Percentiles rank a stretch among this genome's conserved stretches.
phyloP scores from a whole-genome alignment of 352 stramenopile genomes.

The Phytophthora uliginosa region DNA sequence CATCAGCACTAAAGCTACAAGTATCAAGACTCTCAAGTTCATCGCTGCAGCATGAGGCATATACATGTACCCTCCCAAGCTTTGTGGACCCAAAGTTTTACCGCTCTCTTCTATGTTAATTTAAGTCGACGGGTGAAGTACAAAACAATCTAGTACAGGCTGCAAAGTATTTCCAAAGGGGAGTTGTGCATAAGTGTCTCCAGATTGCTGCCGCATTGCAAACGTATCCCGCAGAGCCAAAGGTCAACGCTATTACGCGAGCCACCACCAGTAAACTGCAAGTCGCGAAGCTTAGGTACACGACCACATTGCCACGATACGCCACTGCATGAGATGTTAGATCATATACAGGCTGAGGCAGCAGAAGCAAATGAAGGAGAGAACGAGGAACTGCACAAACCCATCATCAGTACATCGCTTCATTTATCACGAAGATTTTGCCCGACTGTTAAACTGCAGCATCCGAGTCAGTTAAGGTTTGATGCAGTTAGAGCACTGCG shows the following conservation, averaged over 20 bases:
- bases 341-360: neutral
- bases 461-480: neutral
- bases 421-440: neutral
- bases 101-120: neutral
- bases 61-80: neutral
- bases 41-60: neutral
- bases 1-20: too few species aligned
- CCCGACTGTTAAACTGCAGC: neutral
- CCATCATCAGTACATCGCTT: too few species aligned
- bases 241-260: too few species aligned
- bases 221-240: too few species aligned
- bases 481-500: constrained; percentile 35
- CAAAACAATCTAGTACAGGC: neutral
- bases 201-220: too few species aligned
- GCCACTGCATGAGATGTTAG: neutral
- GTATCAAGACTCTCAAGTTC: neutral
- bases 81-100: neutral
- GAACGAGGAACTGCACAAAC: neutral
- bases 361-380: neutral
- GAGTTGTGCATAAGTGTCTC: too few species aligned
- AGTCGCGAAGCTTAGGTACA: too few species aligned
- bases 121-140: neutral
- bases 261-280: too few species aligned
- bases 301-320: neutral
- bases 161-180: too few species aligned